Percentiles rank a stretch among this genome's conserved stretches.
Conservation (phyloP, 1,284 basidiomycete species). For the Coriolopsis trogii region DNA sequence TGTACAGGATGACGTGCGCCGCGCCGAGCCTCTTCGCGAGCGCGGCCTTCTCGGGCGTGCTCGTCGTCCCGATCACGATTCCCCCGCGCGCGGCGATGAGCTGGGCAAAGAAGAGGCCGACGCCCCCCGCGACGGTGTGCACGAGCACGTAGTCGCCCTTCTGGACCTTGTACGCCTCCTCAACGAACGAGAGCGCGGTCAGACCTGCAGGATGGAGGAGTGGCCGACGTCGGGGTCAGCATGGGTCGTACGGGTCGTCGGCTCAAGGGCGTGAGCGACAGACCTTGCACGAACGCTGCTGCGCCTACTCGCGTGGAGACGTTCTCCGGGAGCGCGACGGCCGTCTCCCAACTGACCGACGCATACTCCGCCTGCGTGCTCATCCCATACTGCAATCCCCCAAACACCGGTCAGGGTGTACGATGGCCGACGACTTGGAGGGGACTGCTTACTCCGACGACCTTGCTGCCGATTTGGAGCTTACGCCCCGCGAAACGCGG, state of each 20-base stretch:
- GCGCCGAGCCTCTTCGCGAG: conserved; percentile 85
- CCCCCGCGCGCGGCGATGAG: conserved; percentile 73
- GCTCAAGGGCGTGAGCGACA: background rate
- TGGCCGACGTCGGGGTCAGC: background rate
- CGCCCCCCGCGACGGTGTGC: conserved; percentile 89
- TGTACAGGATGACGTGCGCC: conserved; percentile 85
- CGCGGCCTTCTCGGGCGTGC: conserved; percentile 81
- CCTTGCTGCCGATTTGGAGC: conserved; percentile 62
- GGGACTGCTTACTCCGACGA: conserved; percentile 55
- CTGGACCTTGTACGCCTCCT: conserved; percentile 85
- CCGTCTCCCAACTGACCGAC: conserved; percentile 35
- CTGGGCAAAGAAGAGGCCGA: conserved; percentile 66
- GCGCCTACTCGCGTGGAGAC: conserved; percentile 70
- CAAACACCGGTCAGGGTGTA: background rate
- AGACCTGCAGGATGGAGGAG: conserved; percentile 45
- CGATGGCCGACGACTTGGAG: too few relatives aligned
- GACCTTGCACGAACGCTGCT: conserved; percentile 46
- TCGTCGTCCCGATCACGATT: conserved; percentile 94
- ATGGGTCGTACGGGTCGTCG: too few relatives aligned
- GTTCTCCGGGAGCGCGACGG: conserved; percentile 56
- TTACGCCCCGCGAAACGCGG: conserved; percentile 59
- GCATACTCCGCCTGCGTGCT: conserved; percentile 30
- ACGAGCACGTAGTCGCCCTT: conserved; percentile 75
- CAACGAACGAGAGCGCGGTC: conserved; percentile 80
- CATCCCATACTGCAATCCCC: conserved; percentile 29